These are phyloP conservation scores for Cokeromyces recurvatus DNA, from an alignment of 371 early-diverging fungal species.

Conservation along the genomic window DNA sequence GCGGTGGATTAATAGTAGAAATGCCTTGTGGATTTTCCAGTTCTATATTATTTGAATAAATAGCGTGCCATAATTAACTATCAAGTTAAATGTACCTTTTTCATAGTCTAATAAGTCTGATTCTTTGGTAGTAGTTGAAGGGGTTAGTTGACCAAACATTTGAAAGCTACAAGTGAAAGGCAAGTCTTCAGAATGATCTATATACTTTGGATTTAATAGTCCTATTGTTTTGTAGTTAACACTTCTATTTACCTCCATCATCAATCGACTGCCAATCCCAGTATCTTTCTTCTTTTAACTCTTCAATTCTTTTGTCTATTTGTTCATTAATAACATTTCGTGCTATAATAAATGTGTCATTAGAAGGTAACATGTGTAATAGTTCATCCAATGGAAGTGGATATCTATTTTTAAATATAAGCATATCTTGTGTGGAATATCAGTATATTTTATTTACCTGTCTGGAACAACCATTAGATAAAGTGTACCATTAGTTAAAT, in stretches of 20 bases:
- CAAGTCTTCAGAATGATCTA: conserved; percentile 34
- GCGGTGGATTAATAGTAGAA: conserved; percentile 47
- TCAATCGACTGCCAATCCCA: conserved; percentile 20
- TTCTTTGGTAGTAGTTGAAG: conserved; percentile 35
- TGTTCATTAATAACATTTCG: conserved; percentile 25
- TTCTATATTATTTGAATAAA: conserved; percentile 12
- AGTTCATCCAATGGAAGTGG: conserved; percentile 42
- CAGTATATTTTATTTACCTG: conserved; percentile 38
- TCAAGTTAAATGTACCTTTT: conserved; percentile 26
- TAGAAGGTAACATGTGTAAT: conserved; percentile 54
- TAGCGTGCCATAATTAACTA: not conserved
- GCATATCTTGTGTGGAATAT: no score
- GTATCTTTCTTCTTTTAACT: conserved; percentile 18
- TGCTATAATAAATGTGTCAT: conserved; percentile 31
- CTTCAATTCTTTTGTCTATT: conserved; percentile 32
- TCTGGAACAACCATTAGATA: conserved; percentile 54
- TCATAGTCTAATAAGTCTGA: conserved; percentile 52
- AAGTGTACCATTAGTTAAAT: conserved; percentile 50
- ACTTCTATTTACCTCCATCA: conserved; percentile 7
- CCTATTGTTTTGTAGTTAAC: no score
- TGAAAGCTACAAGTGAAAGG: conserved; percentile 53
- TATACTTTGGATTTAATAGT: not conserved
- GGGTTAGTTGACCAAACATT: conserved; percentile 53
- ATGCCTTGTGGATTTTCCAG: conserved; percentile 53
- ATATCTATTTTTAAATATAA: conserved; percentile 10